These are phyloP conservation scores for Candida tallmaniae DNA, from an alignment of 805 yeast genomes.

Conservation along the genomic window DNA sequence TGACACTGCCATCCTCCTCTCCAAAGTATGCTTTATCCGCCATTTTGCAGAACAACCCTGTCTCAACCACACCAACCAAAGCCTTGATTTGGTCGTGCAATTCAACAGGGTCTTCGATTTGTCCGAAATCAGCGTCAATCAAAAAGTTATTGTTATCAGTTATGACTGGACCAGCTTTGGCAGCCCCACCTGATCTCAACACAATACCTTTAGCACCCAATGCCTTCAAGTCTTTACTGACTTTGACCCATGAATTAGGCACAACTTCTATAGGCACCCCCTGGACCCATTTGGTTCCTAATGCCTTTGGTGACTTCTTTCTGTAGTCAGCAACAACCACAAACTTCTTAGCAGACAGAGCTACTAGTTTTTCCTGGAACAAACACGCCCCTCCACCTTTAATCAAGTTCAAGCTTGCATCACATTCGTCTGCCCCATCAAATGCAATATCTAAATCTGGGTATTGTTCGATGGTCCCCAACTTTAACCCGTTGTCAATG, in stretches of 20 bases:
- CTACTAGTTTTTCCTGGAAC: slow-evolving; percentile 93
- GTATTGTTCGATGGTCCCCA: slow-evolving; percentile 80
- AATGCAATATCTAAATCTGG: slow-evolving; percentile 87
- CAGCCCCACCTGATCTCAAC: slow-evolving; percentile 80
- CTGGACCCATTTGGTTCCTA: slow-evolving; percentile 80
- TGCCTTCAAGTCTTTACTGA: slow-evolving; percentile 53
- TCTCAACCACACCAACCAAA: slow-evolving; percentile 92
- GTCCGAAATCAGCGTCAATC: slow-evolving; percentile 90
- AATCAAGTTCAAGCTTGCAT: slow-evolving; percentile 68
- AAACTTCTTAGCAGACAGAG: slow-evolving; percentile 69
- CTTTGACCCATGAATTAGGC: slow-evolving; percentile 80
- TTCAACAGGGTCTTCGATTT: slow-evolving; percentile 44
- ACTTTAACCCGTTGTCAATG: slow-evolving; percentile 67
- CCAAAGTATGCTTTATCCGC: slow-evolving; percentile 88
- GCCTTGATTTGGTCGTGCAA: slow-evolving; percentile 66
- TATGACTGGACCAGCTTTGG: slow-evolving; percentile 95
- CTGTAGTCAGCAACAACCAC: slow-evolving; percentile 90
- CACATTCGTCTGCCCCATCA: slow-evolving; percentile 99
- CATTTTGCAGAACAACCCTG: slow-evolving; percentile 78
- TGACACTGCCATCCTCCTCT: slow-evolving; percentile 62
- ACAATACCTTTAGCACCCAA: slow-evolving; percentile 62
- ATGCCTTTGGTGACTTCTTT: slow-evolving; percentile 60
- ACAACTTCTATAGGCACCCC: slow-evolving; percentile 97
- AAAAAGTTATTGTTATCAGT: slow-evolving; percentile 94
- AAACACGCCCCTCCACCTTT: slow-evolving; percentile 99